Evolutionary conservation across 805 yeast genomes (phyloP).

Genomic region (Starmerella cellae): DNA sequence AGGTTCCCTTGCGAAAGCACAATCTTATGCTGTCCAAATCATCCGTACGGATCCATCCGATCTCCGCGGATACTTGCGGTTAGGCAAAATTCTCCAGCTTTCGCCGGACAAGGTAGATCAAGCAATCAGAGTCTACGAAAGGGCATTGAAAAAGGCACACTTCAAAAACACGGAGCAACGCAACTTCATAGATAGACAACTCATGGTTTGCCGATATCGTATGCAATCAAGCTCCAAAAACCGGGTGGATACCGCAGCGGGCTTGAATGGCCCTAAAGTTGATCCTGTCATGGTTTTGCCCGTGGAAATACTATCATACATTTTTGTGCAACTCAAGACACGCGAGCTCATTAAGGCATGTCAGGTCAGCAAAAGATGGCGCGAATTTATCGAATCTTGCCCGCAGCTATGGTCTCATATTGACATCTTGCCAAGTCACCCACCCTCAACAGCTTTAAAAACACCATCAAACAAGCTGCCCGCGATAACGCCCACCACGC

Average conservation of each 20-base stretch:
- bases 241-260: neutral
- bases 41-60: constrained; percentile 8
- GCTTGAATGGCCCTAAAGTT: neutral
- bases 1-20: constrained; percentile 12
- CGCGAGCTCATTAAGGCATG: constrained; percentile 4
- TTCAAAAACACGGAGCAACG: neutral
- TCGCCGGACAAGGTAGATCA: constrained; percentile 4
- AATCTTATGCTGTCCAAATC: constrained; percentile 12
- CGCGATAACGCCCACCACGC: constrained; percentile 1
- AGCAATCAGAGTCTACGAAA: constrained; percentile 14
- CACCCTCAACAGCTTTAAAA: neutral
- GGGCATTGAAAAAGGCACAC: constrained; percentile 9
- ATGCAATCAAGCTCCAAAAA: neutral
- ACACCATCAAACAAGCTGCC: neutral
- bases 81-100: constrained; percentile 17
- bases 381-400: constrained; percentile 5
- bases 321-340: constrained; percentile 10
- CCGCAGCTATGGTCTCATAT: constrained; percentile 15
- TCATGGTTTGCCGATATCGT: neutral
- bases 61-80: constrained; percentile 18
- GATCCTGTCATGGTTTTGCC: constrained; percentile 12
- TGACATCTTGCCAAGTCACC: neutral
- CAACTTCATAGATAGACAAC: constrained; percentile 8
- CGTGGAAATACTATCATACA: constrained; percentile 9
- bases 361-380: constrained; percentile 12